These are phyloP conservation scores for Pholiota molesta DNA, from an alignment of 768 basidiomycete species.

Conservation along the genomic window DNA sequence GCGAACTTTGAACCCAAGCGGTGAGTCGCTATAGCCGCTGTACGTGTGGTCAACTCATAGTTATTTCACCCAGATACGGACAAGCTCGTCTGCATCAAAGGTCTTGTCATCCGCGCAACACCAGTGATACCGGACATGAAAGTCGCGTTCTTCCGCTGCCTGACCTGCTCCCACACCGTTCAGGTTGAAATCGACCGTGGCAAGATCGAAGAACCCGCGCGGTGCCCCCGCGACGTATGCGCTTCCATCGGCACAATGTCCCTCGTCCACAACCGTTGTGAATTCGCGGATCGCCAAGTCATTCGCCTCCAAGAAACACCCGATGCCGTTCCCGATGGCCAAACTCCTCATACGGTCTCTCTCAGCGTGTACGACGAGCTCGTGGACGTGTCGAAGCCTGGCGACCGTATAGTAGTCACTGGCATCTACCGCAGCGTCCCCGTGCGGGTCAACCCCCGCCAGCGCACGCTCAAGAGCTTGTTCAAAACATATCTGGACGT, in stretches of 20 bases:
- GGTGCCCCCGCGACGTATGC: constrained; percentile 94
- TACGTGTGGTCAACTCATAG: too few relatives aligned
- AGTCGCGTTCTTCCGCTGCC: constrained; percentile 96
- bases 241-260: constrained; percentile 87
- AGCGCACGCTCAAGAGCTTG: constrained; percentile 89
- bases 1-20: constrained; percentile 92
- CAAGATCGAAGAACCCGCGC: constrained; percentile 90
- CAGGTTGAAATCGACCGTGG: constrained; percentile 98
- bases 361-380: constrained; percentile 98
- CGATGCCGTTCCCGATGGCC: constrained; percentile 96
- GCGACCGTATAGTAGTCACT: constrained; percentile 87
- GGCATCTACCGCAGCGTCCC: constrained; percentile 96
- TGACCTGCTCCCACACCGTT: constrained; percentile 94
- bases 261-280: constrained; percentile 95
- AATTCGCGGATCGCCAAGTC: constrained; percentile 95
- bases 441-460: constrained; percentile 92
- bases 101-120: constrained; percentile 95
- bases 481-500: constrained; percentile 99
- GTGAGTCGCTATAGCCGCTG: constrained; percentile 42
- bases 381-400: constrained; percentile 95
- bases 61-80: constrained; percentile 78
- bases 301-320: constrained; percentile 97
- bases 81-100: constrained; percentile 95
- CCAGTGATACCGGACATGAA: constrained; percentile 99
- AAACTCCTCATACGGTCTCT: constrained; percentile 97